Evolutionary conservation across 352 stramenopile genomes (phyloP).

Genomic region (Phytophthora multivora): DNA sequence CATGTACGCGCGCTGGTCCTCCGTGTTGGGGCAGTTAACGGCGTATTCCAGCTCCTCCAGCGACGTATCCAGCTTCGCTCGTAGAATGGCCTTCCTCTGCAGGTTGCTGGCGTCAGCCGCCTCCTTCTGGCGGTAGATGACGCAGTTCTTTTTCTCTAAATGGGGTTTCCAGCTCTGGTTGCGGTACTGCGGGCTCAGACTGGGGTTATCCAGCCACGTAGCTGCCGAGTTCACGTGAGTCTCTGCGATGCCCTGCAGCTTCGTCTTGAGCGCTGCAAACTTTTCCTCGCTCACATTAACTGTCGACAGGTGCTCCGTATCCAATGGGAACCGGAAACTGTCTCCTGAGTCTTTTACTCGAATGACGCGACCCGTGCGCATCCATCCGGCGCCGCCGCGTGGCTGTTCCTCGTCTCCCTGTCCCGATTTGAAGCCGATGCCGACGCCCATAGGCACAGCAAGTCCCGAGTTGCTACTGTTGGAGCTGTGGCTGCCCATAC

Average conservation of each 20-base stretch:
- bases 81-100: slow-evolving; percentile 55
- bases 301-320: slow-evolving; percentile 58
- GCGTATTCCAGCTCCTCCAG: slow-evolving; percentile 79
- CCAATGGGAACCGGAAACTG: slow-evolving; percentile 75
- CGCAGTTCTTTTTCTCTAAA: slow-evolving; percentile 72
- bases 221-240: slow-evolving; percentile 44
- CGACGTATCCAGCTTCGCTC: slow-evolving; percentile 69
- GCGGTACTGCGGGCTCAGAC: slow-evolving; percentile 49
- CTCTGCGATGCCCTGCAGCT: slow-evolving; percentile 43
- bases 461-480: slow-evolving; percentile 26
- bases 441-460: slow-evolving; percentile 32
- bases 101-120: slow-evolving; percentile 46
- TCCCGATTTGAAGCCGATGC: slow-evolving; percentile 23
- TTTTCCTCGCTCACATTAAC: slow-evolving; percentile 39
- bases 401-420: slow-evolving; percentile 41
- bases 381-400: slow-evolving; percentile 59
- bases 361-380: slow-evolving; percentile 72
- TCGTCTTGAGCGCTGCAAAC: slow-evolving; percentile 35
- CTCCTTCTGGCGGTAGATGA: slow-evolving; percentile 67
- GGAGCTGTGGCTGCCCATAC: slow-evolving; percentile 33
- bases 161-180: slow-evolving; percentile 73
- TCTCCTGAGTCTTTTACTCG: slow-evolving; percentile 75
- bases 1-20: slow-evolving; percentile 65
- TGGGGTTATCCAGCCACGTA: slow-evolving; percentile 80
- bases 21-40: slow-evolving; percentile 60